Evolutionary conservation across 1,139 yeast species (phyloP).

Genomic region (Pichia sp.): DNA sequence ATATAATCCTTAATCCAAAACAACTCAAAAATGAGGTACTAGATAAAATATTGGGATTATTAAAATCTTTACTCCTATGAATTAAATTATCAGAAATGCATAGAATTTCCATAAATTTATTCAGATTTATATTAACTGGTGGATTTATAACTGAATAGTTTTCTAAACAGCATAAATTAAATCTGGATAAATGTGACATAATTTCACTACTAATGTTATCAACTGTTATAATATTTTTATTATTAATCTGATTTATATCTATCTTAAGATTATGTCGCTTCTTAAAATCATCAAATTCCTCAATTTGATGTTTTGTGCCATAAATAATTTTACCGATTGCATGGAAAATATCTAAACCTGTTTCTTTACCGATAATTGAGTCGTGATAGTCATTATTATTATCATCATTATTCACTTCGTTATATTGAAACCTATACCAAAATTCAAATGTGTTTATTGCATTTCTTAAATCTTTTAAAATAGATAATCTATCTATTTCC

Average conservation of each 20-base stretch:
- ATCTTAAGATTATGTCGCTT: slow-evolving; percentile 18
- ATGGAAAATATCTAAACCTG: slow-evolving; percentile 54
- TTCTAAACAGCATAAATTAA: slow-evolving; percentile 39
- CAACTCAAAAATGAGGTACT: slow-evolving; percentile 20
- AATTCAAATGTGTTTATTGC: slow-evolving; percentile 65
- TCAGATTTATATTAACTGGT: slow-evolving; percentile 13
- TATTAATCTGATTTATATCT: neutral
- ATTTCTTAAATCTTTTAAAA: slow-evolving; percentile 70
- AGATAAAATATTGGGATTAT: slow-evolving; percentile 4
- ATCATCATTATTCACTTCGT: neutral
- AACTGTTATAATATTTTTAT: no score
- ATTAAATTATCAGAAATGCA: slow-evolving; percentile 22
- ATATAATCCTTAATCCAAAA: slow-evolving; percentile 20
- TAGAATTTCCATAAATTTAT: slow-evolving; percentile 19
- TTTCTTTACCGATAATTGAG: slow-evolving; percentile 38
- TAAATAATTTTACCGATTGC: slow-evolving; percentile 62
- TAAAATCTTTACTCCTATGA: neutral
- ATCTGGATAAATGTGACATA: slow-evolving; percentile 27
- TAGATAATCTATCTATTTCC: slow-evolving; percentile 40
- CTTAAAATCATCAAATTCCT: slow-evolving; percentile 23
- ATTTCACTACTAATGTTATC: slow-evolving; percentile 31
- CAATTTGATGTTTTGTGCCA: slow-evolving; percentile 40
- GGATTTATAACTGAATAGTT: slow-evolving; percentile 34
- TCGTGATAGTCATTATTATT: slow-evolving; percentile 19
- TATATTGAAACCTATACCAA: slow-evolving; percentile 39